Evolutionary conservation across 257 asterid genomes (phyloP).

Genomic region (Lycium ferocissimum): DNA sequence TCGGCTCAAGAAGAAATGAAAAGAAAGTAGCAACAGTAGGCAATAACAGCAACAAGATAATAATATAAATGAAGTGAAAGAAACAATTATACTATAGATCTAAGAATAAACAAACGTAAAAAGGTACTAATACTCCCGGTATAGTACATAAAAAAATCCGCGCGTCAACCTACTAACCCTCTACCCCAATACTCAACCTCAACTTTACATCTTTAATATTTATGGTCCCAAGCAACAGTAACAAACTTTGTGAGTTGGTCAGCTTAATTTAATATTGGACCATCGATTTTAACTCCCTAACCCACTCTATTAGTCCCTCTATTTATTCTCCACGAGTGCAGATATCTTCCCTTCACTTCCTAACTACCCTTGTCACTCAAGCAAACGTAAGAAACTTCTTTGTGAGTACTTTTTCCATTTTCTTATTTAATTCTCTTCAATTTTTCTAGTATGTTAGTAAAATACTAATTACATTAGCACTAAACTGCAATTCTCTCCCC

Average conservation of each 20-base stretch:
- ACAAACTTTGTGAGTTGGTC: slow-evolving; percentile 47
- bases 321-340: slow-evolving; percentile 62
- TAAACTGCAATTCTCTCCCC: slow-evolving; percentile 1
- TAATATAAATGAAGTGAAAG: too few relatives aligned
- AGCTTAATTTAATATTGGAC: slow-evolving; percentile 41
- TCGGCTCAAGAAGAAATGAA: too few relatives aligned
- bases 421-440: not conserved
- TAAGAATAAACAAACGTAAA: too few relatives aligned
- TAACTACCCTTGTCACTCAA: slow-evolving; percentile 41
- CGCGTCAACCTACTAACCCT: too few relatives aligned
- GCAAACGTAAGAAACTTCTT: not conserved
- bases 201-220: not conserved
- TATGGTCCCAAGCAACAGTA: slow-evolving; percentile 58
- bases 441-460: not conserved
- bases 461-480: not conserved
- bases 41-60: too few relatives aligned
- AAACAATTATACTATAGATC: too few relatives aligned
- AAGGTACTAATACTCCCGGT: too few relatives aligned
- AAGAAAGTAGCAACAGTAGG: too few relatives aligned
- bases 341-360: slow-evolving; percentile 35
- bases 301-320: slow-evolving; percentile 38
- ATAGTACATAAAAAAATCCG: too few relatives aligned
- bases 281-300: slow-evolving; percentile 33
- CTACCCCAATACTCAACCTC: too few relatives aligned
- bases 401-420: not conserved